A percentile compares a stretch with the other conserved stretches of the same genome.
Conservation (phyloP, 2,329 filamentous ascomycete species). For the Curvularia spicifera region DNA sequence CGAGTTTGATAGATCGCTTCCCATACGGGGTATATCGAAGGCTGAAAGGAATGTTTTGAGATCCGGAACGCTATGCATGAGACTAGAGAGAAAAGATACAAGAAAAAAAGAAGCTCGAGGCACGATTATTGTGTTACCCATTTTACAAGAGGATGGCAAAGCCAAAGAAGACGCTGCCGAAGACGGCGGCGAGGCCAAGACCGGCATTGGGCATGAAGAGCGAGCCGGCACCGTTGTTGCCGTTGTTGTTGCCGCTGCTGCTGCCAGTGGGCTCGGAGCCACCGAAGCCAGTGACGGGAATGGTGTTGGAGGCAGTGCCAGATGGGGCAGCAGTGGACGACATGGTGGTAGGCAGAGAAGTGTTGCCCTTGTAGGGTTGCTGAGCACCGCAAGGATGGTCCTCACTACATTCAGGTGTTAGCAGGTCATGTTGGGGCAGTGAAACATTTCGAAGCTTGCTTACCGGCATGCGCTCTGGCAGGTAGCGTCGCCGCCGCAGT, state of each 20-base stretch:
- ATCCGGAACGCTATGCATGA: constrained; percentile 24
- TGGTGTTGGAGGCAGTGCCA: constrained; percentile 33
- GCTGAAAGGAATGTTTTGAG: constrained; percentile 14
- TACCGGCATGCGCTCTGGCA: constrained; percentile 67
- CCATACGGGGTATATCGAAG: constrained; percentile 17
- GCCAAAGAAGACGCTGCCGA: constrained; percentile 63
- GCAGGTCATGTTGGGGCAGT: not conserved
- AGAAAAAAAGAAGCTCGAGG: not conserved
- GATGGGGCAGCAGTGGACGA: constrained; percentile 49
- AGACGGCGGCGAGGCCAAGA: constrained; percentile 63
- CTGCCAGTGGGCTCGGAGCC: constrained; percentile 28
- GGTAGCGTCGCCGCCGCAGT: constrained; percentile 63
- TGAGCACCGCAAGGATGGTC: constrained; percentile 76
- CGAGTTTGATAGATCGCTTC: constrained; percentile 9
- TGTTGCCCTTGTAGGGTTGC: constrained; percentile 66
- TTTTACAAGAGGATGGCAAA: constrained; percentile 56
- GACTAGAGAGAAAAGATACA: constrained; percentile 11
- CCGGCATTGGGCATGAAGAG: constrained; percentile 61
- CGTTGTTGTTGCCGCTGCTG: constrained; percentile 19
- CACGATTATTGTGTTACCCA: not conserved
- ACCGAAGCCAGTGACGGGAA: constrained; percentile 44
- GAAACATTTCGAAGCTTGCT: constrained; percentile 9
- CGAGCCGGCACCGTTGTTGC: constrained; percentile 36
- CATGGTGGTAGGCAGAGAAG: constrained; percentile 57
- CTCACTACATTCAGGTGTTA: constrained; percentile 38